phyloP scores from a whole-genome alignment of 345 rosid species.

The Bruguiera sexangula region DNA sequence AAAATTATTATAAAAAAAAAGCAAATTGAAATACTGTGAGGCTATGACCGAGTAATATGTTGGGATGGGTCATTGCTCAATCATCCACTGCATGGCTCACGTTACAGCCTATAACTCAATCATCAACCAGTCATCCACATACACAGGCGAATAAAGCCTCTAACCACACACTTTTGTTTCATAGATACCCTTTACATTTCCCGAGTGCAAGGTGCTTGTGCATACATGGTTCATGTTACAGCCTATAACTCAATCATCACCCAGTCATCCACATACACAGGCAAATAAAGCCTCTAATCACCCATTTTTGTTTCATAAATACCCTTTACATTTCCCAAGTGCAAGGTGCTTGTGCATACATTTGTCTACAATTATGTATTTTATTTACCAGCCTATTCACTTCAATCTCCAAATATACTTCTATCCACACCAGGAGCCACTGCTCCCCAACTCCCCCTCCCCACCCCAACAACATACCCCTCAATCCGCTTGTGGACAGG shows the following conservation, averaged over 20 bases:
- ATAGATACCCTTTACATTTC: not conserved
- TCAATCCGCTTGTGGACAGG: too few relatives aligned
- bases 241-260: not conserved
- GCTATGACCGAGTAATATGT: not conserved
- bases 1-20: not conserved
- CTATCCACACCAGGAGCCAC: not conserved
- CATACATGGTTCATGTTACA: not conserved
- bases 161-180: not conserved
- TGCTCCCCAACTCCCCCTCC: not conserved
- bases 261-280: not conserved
- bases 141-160: not conserved
- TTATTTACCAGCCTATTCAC: too few relatives aligned
- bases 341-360: not conserved
- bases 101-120: not conserved
- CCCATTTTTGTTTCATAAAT: not conserved
- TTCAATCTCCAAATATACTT: not conserved
- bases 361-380: too few relatives aligned
- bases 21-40: too few relatives aligned
- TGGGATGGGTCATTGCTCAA: not conserved
- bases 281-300: not conserved
- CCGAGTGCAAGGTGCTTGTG: not conserved
- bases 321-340: not conserved
- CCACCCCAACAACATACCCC: too few relatives aligned
- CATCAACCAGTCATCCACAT: too few relatives aligned
- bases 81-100: not conserved